Conservation (phyloP, 305 asterid species). For the Fraxinus paxiana region DNA sequence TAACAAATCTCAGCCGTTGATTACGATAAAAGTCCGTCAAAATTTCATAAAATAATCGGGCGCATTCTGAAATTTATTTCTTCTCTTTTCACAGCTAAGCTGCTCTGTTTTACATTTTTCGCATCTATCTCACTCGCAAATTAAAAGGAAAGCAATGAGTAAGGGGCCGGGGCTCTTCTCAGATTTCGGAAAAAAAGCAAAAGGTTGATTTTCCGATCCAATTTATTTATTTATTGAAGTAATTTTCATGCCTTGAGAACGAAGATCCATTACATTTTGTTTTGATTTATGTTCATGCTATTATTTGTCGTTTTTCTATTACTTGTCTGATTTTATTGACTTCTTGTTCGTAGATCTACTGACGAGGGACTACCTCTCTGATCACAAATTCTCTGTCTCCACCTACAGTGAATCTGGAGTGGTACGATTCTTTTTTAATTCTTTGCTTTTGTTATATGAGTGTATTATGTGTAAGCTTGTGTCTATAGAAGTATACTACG, state of each 20-base stretch:
- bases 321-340: background rate
- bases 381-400: constrained; percentile 78
- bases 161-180: constrained; percentile 90
- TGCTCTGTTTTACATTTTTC: background rate
- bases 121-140: background rate
- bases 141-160: constrained; percentile 39
- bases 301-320: background rate
- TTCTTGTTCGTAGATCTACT: constrained; percentile 54
- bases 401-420: constrained; percentile 74
- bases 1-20: background rate
- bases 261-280: background rate
- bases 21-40: background rate
- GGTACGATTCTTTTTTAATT: constrained; percentile 30
- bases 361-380: constrained; percentile 72
- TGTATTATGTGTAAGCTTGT: background rate
- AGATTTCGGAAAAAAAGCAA: constrained; percentile 90
- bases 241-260: background rate
- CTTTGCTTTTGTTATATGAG: background rate
- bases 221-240: background rate
- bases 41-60: background rate
- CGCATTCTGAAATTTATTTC: background rate
- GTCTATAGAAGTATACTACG: background rate
- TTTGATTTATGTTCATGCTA: background rate
- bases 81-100: background rate
- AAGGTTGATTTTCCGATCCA: constrained; percentile 47